phyloP scores from a whole-genome alignment of 441 rosid genomes.

The Corymbia citriodora region DNA sequence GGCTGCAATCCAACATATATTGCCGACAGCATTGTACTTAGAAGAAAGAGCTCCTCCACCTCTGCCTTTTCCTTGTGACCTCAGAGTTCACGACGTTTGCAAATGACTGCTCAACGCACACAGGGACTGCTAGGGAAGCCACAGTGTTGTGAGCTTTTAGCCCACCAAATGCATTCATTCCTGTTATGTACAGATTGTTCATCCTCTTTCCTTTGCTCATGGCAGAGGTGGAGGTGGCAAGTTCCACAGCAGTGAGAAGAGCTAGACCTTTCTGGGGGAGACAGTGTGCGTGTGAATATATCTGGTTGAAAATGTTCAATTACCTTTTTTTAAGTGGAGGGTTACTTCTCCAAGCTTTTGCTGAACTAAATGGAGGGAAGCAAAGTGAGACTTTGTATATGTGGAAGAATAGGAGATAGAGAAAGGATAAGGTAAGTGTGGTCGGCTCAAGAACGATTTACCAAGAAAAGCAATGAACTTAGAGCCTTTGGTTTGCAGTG shows the following conservation, averaged over 20 bases:
- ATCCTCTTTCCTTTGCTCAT: slow-evolving; percentile 21
- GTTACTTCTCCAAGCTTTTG: background rate
- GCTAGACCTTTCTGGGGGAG: background rate
- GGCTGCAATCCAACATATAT: slow-evolving; percentile 69
- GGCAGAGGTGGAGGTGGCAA: slow-evolving; percentile 11
- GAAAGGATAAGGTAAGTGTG: slow-evolving; percentile 12
- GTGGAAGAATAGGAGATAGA: background rate
- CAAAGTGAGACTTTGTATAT: slow-evolving; percentile 3
- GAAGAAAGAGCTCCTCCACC: slow-evolving; percentile 48
- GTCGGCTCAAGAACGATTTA: slow-evolving; percentile 22
- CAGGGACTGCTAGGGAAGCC: slow-evolving; percentile 42
- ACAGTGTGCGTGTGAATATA: background rate
- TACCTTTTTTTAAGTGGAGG: background rate
- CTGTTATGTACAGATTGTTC: slow-evolving; percentile 28
- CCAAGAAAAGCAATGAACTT: background rate
- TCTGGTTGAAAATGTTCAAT: background rate
- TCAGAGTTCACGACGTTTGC: slow-evolving; percentile 42
- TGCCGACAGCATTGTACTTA: slow-evolving; percentile 38
- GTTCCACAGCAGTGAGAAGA: background rate
- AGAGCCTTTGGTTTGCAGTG: background rate
- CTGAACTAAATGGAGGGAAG: background rate
- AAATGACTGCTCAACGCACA: slow-evolving; percentile 40
- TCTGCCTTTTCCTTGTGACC: slow-evolving; percentile 26
- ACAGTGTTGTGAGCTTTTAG: slow-evolving; percentile 58
- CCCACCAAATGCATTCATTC: slow-evolving; percentile 47